Evolutionary conservation across 352 stramenopile species (phyloP).

Genomic region (Globisporangium uncinulatum): DNA sequence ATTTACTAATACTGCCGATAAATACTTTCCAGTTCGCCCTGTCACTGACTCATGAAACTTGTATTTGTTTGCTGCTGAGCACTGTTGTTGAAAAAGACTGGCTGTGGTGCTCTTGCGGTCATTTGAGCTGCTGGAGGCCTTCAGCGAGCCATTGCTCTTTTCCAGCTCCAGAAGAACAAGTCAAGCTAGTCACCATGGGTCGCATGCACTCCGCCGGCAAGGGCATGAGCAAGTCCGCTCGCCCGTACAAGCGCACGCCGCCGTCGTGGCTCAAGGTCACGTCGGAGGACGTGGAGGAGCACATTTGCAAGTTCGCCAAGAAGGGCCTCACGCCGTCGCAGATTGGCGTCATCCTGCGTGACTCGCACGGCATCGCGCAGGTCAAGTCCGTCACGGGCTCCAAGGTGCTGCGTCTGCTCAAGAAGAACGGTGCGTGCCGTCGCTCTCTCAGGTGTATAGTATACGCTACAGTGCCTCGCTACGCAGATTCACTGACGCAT

Average conservation of each 20-base stretch:
- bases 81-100: background rate
- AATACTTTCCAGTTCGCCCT: background rate
- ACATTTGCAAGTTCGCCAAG: constrained; percentile 99
- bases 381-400: constrained; percentile 98
- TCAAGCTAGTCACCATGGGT: constrained; percentile 88
- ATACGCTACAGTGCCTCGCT: constrained; percentile 1
- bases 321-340: constrained; percentile 96
- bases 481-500: constrained; percentile 14
- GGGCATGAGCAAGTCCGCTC: constrained; percentile 99
- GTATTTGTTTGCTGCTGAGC: background rate
- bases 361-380: constrained; percentile 99
- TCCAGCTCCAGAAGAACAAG: constrained; percentile 40
- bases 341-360: constrained; percentile 99
- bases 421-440: constrained; percentile 93
- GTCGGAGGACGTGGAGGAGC: constrained; percentile 95
- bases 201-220: constrained; percentile 99
- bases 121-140: background rate
- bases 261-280: constrained; percentile 98
- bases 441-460: background rate
- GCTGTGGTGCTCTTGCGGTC: background rate
- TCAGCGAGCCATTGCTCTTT: constrained; percentile 29
- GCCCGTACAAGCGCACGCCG: constrained; percentile 98
- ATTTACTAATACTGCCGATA: background rate
- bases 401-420: constrained; percentile 99
- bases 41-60: too few species aligned